These are phyloP conservation scores for Sporothrix brasiliensis DNA, from an alignment of 2,329 filamentous ascomycete genomes.

Conservation along the genomic window DNA sequence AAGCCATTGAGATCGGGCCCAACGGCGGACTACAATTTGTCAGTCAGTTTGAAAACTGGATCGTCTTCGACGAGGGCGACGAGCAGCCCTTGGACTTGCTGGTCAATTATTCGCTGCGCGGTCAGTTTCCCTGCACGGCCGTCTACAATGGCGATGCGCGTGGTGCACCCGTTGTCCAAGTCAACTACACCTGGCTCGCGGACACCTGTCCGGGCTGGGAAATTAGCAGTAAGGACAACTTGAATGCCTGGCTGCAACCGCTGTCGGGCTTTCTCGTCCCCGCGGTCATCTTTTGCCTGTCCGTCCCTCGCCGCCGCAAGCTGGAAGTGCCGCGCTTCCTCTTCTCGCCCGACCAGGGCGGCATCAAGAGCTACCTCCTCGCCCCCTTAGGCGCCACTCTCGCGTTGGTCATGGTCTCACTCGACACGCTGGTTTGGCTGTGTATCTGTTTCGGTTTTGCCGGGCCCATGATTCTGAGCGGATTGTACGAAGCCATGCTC, in stretches of 20 bases:
- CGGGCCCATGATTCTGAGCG: constrained; percentile 42
- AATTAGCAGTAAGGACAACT: constrained; percentile 34
- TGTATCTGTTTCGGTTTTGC: constrained; percentile 40
- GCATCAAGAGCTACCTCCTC: constrained; percentile 32
- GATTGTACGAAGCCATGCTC: constrained; percentile 41
- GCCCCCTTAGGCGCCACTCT: constrained; percentile 33
- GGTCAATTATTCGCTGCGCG: constrained; percentile 28
- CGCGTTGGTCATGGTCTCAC: constrained; percentile 35
- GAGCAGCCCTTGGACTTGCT: constrained; percentile 30
- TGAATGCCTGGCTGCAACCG: constrained; percentile 39
- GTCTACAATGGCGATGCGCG: constrained; percentile 34
- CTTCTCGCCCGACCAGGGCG: constrained; percentile 35
- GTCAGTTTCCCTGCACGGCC: constrained; percentile 39
- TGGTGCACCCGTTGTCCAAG: constrained; percentile 37
- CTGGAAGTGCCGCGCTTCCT: constrained; percentile 35
- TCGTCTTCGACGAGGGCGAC: constrained; percentile 30
- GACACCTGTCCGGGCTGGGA: constrained; percentile 39
- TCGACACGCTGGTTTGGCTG: constrained; percentile 41
- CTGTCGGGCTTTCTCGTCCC: constrained; percentile 40
- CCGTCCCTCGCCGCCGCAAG: constrained; percentile 39
- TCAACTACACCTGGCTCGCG: constrained; percentile 36
- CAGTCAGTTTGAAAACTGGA: constrained; percentile 20
- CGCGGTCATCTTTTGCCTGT: constrained; percentile 40
- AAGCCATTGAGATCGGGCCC: constrained; percentile 34
- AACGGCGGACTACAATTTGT: constrained; percentile 30